phyloP scores from a whole-genome alignment of 768 basidiomycete genomes.

The Xerocomus spinulosus region DNA sequence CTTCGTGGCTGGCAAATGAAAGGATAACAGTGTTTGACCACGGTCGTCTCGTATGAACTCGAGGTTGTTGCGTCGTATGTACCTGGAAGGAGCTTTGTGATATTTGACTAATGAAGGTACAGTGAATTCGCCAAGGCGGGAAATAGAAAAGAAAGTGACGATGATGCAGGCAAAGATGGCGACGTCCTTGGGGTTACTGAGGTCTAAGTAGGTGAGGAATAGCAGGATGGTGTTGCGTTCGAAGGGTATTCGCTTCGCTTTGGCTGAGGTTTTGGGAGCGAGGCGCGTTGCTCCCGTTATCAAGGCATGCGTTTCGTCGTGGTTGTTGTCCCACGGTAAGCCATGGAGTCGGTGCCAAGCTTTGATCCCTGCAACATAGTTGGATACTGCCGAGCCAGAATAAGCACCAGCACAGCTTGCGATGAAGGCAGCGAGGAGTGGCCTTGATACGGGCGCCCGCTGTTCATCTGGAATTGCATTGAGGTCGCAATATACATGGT shows the following conservation, averaged over 20 bases:
- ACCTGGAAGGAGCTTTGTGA: no score
- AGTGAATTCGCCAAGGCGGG: not conserved
- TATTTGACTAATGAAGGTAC: no score
- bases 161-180: not conserved
- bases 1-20: no score
- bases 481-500: no score
- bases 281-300: not conserved
- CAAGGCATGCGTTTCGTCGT: not conserved
- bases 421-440: not conserved
- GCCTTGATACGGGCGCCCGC: accelerated
- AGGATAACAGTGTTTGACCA: no score
- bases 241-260: not conserved
- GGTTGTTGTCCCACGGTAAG: not conserved
- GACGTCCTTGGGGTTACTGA: not conserved
- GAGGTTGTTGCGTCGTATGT: no score
- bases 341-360: constrained; percentile 5
- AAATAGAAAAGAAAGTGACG: not conserved
- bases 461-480: not conserved
- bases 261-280: not conserved
- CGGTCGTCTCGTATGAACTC: no score
- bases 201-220: not conserved
- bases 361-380: accelerated
- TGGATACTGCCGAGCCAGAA: not conserved
- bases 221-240: not conserved
- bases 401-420: not conserved